Evolutionary conservation across 2,329 filamentous ascomycete genomes (phyloP).

Genomic region (Exophiala phaeomuriformis): DNA sequence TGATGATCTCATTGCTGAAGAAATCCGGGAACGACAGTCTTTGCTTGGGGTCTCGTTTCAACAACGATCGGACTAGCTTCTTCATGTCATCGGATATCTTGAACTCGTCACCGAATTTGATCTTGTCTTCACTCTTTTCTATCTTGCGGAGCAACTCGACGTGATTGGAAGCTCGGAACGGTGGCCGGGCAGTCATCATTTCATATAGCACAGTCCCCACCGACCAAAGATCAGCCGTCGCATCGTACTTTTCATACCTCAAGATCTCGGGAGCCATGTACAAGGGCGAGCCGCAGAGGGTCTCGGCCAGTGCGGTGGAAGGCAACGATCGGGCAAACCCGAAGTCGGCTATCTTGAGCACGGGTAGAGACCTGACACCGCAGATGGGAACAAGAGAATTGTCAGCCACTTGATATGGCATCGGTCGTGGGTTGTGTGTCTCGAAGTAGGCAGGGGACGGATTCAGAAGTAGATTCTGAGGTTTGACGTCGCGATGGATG

Average conservation of each 20-base stretch:
- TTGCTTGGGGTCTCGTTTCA: constrained; percentile 81
- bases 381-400: constrained; percentile 73
- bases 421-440: constrained; percentile 51
- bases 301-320: constrained; percentile 85
- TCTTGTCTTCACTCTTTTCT: constrained; percentile 76
- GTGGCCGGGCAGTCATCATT: constrained; percentile 84
- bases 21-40: constrained; percentile 80
- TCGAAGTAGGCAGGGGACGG: constrained; percentile 68
- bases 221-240: constrained; percentile 95
- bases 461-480: constrained; percentile 86
- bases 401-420: constrained; percentile 70
- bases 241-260: constrained; percentile 93
- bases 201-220: constrained; percentile 93
- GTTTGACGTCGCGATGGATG: constrained; percentile 95
- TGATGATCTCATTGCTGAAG: constrained; percentile 68
- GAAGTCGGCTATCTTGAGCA: constrained; percentile 97
- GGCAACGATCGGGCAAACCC: constrained; percentile 94
- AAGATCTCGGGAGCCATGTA: constrained; percentile 99
- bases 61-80: constrained; percentile 65
- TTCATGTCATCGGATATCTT: constrained; percentile 70
- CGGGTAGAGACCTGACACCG: constrained; percentile 76
- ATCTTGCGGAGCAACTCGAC: constrained; percentile 90
- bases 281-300: constrained; percentile 87
- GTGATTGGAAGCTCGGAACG: constrained; percentile 87
- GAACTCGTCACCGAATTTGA: constrained; percentile 70